Percentiles rank a stretch among this genome's conserved stretches.
These are phyloP conservation scores for Salix koriyanagi DNA, from an alignment of 345 rosid genomes.

Conservation along the genomic window DNA sequence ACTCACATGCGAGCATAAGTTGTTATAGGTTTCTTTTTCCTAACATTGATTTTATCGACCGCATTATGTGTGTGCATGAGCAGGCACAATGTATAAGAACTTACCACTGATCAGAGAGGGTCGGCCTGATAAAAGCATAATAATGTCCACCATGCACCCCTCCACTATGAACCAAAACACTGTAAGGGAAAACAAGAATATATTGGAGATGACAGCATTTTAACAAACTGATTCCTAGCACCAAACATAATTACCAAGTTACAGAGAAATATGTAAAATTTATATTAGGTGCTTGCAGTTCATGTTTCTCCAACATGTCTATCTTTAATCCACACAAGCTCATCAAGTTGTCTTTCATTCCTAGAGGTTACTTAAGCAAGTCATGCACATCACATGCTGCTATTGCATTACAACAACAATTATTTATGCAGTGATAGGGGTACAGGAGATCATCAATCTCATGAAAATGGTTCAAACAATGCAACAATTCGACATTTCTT, in stretches of 20 bases:
- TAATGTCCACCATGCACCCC: slow-evolving; percentile 98
- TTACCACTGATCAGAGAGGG: slow-evolving; percentile 92
- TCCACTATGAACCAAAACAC: slow-evolving; percentile 95
- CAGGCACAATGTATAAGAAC: slow-evolving; percentile 5
- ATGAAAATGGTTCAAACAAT: not conserved
- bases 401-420: not conserved
- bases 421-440: not conserved
- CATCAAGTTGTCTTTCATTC: not conserved
- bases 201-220: not conserved
- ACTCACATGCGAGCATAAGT: not conserved
- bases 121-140: slow-evolving; percentile 96
- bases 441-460: not conserved
- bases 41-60: not conserved
- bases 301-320: not conserved
- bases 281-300: not conserved
- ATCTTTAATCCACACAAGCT: not conserved
- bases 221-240: not conserved
- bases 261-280: not conserved
- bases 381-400: not conserved
- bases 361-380: not conserved
- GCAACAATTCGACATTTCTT: not conserved
- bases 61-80: not conserved
- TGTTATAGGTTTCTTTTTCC: not conserved
- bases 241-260: not conserved
- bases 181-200: slow-evolving; percentile 34